A percentile compares a stretch with the other conserved stretches of the same genome.
Conservation (phyloP, 208 protist species). For the Tritrichomonas musculus region DNA sequence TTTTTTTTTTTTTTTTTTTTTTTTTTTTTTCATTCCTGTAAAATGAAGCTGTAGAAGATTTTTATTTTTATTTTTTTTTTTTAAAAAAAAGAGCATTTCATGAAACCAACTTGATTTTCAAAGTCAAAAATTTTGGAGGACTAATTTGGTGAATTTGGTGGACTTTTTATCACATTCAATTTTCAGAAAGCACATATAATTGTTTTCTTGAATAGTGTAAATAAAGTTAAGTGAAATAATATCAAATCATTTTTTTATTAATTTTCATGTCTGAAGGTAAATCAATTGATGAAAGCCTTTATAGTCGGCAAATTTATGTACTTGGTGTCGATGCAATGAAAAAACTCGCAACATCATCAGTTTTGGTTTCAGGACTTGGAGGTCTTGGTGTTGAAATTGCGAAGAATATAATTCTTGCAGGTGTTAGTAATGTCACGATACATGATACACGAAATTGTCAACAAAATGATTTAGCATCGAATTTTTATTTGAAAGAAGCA, state of each 20-base stretch:
- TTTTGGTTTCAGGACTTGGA: conserved; percentile 53
- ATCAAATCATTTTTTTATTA: not conserved
- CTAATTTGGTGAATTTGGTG: no score
- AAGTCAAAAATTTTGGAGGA: no score
- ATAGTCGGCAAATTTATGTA: conserved; percentile 65
- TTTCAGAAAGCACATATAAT: no score
- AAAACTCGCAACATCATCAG: conserved; percentile 51
- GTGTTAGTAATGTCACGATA: conserved; percentile 68
- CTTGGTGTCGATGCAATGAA: conserved; percentile 71
- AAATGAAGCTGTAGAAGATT: not conserved
- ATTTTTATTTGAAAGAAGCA: conserved; percentile 70
- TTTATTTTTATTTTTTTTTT: not conserved
- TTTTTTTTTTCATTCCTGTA: not conserved
- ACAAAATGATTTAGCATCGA: conserved; percentile 58
- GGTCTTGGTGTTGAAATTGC: conserved; percentile 78
- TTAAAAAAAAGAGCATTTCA: not conserved
- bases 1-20: not conserved
- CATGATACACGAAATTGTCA: conserved; percentile 59
- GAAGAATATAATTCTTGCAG: conserved; percentile 77
- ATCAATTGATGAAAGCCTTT: conserved; percentile 65
- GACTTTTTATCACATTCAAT: no score
- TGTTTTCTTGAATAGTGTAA: no score
- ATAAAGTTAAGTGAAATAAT: no score
- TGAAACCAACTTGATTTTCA: not conserved
- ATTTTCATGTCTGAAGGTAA: conserved; percentile 31